These are phyloP conservation scores for Magnaporthiopsis rhizophila DNA, from an alignment of 2,329 filamentous ascomycete genomes.

Conservation along the genomic window DNA sequence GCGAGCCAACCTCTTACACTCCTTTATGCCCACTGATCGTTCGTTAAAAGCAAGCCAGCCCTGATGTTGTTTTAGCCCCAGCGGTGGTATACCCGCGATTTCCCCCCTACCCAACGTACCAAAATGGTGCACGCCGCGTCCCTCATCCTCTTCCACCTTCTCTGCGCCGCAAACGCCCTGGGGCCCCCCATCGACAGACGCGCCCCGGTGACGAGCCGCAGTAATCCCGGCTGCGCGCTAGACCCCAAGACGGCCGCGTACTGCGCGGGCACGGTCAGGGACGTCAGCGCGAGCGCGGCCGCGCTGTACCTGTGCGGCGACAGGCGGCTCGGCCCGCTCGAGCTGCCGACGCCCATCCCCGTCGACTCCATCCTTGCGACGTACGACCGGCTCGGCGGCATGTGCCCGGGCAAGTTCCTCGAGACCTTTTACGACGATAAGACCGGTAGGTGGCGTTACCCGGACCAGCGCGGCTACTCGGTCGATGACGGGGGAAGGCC, in stretches of 20 bases:
- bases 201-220: no score
- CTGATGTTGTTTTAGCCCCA: no score
- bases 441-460: slow-evolving; percentile 25
- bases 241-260: slow-evolving; percentile 10
- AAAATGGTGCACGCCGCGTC: neutral
- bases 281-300: slow-evolving; percentile 12
- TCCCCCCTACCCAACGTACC: neutral
- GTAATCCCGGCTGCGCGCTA: neutral
- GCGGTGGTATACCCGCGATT: neutral
- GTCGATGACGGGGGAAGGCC: slow-evolving; percentile 23
- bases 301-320: slow-evolving; percentile 29
- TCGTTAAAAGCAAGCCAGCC: neutral
- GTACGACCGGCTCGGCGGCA: slow-evolving; percentile 27
- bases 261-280: slow-evolving; percentile 25
- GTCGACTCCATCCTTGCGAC: slow-evolving; percentile 21
- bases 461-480: slow-evolving; percentile 32
- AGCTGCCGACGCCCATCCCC: slow-evolving; percentile 23
- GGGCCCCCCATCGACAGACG: neutral
- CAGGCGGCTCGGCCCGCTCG: slow-evolving; percentile 26
- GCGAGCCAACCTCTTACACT: no score
- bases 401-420: slow-evolving; percentile 33
- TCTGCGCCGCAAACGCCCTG: neutral
- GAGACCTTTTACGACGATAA: slow-evolving; percentile 21
- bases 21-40: no score
- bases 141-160: neutral